Evolutionary conservation across 225 moss, liverwort and hornwort species (phyloP).

Genomic region (Pseudisothecium myosuroides): DNA sequence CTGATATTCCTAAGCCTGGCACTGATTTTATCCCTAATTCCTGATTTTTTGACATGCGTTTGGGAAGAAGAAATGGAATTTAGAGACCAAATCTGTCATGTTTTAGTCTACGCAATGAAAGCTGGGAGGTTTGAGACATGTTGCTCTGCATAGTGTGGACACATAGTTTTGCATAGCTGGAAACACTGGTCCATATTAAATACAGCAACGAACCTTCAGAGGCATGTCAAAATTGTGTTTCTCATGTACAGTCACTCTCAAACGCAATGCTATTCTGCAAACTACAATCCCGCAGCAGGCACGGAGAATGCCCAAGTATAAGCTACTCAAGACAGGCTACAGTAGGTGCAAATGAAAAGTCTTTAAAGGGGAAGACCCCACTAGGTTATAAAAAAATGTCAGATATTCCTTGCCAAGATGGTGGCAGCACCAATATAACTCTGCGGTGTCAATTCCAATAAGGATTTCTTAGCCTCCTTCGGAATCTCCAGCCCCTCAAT

Average conservation of each 20-base stretch:
- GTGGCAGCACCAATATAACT: conserved; percentile 66
- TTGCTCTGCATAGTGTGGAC: not conserved
- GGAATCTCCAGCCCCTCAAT: conserved; percentile 67
- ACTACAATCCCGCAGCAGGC: not conserved
- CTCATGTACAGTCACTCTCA: not conserved
- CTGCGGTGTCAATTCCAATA: conserved; percentile 54
- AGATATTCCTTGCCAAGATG: conserved; percentile 49
- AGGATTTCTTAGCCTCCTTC: conserved; percentile 33
- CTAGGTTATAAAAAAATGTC: not conserved
- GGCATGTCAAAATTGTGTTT: conserved; percentile 3
- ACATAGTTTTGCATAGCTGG: not conserved
- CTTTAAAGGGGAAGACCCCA: not conserved
- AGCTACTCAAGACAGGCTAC: not conserved
- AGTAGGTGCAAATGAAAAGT: not conserved
- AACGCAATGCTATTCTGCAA: not conserved
- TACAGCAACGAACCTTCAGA: not conserved
- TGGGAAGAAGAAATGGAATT: not conserved
- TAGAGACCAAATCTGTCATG: not conserved
- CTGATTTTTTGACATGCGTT: not conserved
- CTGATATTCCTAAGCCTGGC: not conserved
- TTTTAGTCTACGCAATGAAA: not conserved
- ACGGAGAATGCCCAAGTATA: not conserved
- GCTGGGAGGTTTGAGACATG: not conserved
- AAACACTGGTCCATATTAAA: not conserved
- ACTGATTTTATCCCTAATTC: not conserved